Conservation (phyloP, 2,329 filamentous ascomycete genomes). For the Coniochaeta hoffmannii region DNA sequence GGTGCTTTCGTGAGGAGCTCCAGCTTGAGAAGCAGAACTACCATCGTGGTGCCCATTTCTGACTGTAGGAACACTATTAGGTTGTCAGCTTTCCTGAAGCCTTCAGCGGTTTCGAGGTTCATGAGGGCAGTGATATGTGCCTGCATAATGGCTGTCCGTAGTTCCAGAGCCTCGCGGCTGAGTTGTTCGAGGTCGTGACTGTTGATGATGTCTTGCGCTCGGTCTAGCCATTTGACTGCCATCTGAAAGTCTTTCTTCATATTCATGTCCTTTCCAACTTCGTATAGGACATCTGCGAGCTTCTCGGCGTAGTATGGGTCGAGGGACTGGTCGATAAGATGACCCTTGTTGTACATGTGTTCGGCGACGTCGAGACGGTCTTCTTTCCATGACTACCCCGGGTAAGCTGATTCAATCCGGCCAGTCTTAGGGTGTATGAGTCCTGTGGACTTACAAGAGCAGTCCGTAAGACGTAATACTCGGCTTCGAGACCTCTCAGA, state of each 20-base stretch:
- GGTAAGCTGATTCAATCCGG: neutral
- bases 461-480: conserved; percentile 61
- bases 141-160: conserved; percentile 61
- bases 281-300: conserved; percentile 61
- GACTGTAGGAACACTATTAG: conserved; percentile 55
- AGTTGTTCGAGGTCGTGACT: conserved; percentile 45
- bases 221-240: conserved; percentile 66
- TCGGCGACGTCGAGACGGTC: conserved; percentile 68
- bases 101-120: conserved; percentile 33
- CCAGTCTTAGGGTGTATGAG: neutral
- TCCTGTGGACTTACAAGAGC: conserved; percentile 48
- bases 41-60: conserved; percentile 55
- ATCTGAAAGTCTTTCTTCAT: conserved; percentile 41
- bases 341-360: conserved; percentile 61
- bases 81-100: conserved; percentile 43
- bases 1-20: conserved; percentile 51
- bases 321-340: conserved; percentile 27
- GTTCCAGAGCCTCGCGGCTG: conserved; percentile 52
- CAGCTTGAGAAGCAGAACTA: conserved; percentile 61
- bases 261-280: conserved; percentile 59
- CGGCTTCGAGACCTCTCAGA: conserved; percentile 36
- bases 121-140: conserved; percentile 49
- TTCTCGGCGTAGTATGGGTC: conserved; percentile 48
- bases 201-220: conserved; percentile 54
- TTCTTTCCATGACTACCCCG: conserved; percentile 63